phyloP scores from a whole-genome alignment of 805 yeast species.

The Candida suzukii region DNA sequence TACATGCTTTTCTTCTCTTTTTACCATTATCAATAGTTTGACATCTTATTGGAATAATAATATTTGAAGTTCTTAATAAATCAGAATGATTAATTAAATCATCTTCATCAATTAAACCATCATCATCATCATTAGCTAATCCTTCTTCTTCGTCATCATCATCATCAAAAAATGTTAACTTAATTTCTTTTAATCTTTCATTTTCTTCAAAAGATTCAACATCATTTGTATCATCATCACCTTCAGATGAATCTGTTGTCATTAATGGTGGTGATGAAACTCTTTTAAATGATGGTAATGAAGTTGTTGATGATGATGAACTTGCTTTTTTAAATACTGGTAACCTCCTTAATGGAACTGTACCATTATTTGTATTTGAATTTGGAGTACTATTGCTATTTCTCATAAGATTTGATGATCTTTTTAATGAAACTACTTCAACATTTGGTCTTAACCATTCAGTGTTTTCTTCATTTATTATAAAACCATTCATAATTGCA shows the following conservation, averaged over 20 bases:
- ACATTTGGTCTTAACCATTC: conserved; percentile 39
- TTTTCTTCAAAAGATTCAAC: conserved; percentile 32
- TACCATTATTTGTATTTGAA: neutral
- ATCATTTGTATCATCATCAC: conserved; percentile 32
- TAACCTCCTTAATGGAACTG: conserved; percentile 3
- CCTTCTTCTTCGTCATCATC: conserved; percentile 5
- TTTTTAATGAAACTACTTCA: conserved; percentile 1
- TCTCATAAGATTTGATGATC: conserved; percentile 4
- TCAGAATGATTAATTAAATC: conserved; percentile 33
- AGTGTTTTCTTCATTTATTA: conserved; percentile 31
- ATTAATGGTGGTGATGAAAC: conserved; percentile 27
- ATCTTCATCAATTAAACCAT: conserved; percentile 45
- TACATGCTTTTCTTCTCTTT: conserved; percentile 87
- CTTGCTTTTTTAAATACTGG: conserved; percentile 9
- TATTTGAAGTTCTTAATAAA: conserved; percentile 18
- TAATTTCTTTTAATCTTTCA: conserved; percentile 34
- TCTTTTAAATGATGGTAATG: conserved; percentile 7
- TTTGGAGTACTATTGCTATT: conserved; percentile 7
- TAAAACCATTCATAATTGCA: conserved; percentile 61
- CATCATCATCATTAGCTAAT: conserved; percentile 13
- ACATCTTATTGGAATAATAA: conserved; percentile 55
- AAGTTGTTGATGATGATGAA: neutral
- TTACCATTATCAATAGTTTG: conserved; percentile 28
- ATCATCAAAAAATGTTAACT: conserved; percentile 49
- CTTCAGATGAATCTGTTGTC: conserved; percentile 43